Evolutionary conservation across 306 rosid species (phyloP).

Genomic region (Dryas drummondii): DNA sequence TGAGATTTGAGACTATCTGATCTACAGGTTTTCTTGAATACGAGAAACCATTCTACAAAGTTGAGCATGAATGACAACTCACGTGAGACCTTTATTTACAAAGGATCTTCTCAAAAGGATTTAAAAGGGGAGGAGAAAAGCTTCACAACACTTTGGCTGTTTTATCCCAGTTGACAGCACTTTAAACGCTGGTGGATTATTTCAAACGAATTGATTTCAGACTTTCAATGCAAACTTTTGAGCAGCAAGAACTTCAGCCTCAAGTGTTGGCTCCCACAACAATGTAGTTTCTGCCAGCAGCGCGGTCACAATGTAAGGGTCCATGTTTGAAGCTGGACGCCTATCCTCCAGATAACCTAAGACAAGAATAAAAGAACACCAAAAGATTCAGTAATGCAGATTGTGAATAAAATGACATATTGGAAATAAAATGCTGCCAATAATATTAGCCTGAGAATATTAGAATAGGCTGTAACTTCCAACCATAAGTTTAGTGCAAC

Average conservation of each 20-base stretch:
- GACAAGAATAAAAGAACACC: constrained; percentile 22
- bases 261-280: constrained; percentile 93
- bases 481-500: not conserved
- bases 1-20: constrained; percentile 24
- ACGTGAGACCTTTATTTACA: constrained; percentile 43
- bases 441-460: not conserved
- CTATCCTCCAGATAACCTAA: constrained; percentile 98
- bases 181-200: constrained; percentile 22
- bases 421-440: not conserved
- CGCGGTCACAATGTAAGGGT: constrained; percentile 82
- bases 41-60: constrained; percentile 37
- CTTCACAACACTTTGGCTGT: constrained; percentile 17
- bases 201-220: constrained; percentile 34
- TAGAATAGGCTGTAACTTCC: not conserved
- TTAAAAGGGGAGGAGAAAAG: constrained; percentile 36
- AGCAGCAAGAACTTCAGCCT: constrained; percentile 98
- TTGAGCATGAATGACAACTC: constrained; percentile 30
- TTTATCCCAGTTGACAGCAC: constrained; percentile 14
- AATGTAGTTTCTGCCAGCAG: constrained; percentile 80
- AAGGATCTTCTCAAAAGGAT: constrained; percentile 45
- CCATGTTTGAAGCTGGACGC: constrained; percentile 99
- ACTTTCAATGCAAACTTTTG: constrained; percentile 84
- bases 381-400: constrained; percentile 17
- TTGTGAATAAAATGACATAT: not conserved
- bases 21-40: constrained; percentile 32